phyloP scores from a whole-genome alignment of 345 rosid genomes.

The Salix exigua region DNA sequence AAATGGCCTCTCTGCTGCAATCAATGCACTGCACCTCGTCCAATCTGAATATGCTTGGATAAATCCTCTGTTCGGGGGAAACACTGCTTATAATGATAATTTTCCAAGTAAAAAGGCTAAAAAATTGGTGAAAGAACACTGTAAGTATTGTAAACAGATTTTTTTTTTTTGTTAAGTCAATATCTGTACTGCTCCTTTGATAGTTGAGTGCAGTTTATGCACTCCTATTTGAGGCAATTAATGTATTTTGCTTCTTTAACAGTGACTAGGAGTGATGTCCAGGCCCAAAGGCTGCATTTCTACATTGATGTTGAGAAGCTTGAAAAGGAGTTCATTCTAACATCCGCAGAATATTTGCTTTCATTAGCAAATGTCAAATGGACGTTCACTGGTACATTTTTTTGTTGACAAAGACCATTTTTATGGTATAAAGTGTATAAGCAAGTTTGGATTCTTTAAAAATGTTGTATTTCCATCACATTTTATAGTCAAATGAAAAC shows the following conservation, averaged over 20 bases:
- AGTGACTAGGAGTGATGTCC: slow-evolving; percentile 42
- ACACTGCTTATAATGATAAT: slow-evolving; percentile 29
- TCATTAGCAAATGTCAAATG: slow-evolving; percentile 60
- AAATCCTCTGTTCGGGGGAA: slow-evolving; percentile 52
- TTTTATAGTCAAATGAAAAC: neutral
- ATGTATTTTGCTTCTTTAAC: slow-evolving; percentile 18
- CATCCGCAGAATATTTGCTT: slow-evolving; percentile 79
- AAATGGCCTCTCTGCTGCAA: slow-evolving; percentile 82
- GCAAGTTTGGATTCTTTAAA: neutral
- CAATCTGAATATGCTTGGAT: slow-evolving; percentile 86
- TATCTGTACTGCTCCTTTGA: neutral
- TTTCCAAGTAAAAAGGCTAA: slow-evolving; percentile 79
- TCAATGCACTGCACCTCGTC: slow-evolving; percentile 83
- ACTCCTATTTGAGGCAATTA: slow-evolving; percentile 1
- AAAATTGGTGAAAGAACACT: slow-evolving; percentile 41
- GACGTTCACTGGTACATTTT: slow-evolving; percentile 57
- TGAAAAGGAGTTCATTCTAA: slow-evolving; percentile 71
- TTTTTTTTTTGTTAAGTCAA: neutral
- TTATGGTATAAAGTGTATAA: neutral
- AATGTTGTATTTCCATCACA: neutral
- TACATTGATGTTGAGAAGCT: slow-evolving; percentile 64
- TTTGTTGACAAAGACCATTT: neutral
- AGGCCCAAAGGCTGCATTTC: slow-evolving; percentile 36
- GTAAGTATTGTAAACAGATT: slow-evolving; percentile 33
- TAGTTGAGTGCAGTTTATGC: neutral